Percentiles rank a stretch among this genome's conserved stretches.
Evolutionary conservation across 495 filamentous ascomycete genomes (phyloP).

Genomic region (Daldinia concentrica): DNA sequence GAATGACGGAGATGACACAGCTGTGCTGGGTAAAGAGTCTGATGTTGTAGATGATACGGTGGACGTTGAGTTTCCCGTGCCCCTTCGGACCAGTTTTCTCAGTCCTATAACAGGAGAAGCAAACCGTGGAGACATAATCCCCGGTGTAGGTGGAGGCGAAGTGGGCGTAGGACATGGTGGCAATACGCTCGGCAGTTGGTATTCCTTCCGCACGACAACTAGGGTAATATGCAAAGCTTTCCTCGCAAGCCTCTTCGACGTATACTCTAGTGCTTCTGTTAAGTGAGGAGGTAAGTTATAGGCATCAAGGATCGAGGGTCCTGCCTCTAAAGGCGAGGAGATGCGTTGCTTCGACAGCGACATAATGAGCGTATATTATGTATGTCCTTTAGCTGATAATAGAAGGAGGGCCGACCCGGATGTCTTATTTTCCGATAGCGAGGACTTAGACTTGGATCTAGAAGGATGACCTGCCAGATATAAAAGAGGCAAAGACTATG

Average conservation of each 20-base stretch:
- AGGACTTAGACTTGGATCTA: conserved; percentile 12
- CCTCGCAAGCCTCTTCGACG: conserved; percentile 58
- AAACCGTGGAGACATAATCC: conserved; percentile 41
- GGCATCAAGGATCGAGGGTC: conserved; percentile 58
- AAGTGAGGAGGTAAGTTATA: conserved; percentile 58
- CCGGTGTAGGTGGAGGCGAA: conserved; percentile 45
- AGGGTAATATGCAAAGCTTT: conserved; percentile 59
- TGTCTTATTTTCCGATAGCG: neutral
- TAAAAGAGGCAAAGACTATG: too few species aligned
- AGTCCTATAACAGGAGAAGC: conserved; percentile 48
- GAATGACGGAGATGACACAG: conserved; percentile 57
- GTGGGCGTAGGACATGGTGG: conserved; percentile 40
- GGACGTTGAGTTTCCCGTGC: conserved; percentile 38
- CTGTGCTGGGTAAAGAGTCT: conserved; percentile 52
- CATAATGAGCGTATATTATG: conserved; percentile 41
- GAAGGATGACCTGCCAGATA: conserved; percentile 23
- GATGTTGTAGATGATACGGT: conserved; percentile 41
- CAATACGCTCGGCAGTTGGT: conserved; percentile 52
- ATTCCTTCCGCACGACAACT: conserved; percentile 60
- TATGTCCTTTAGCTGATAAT: neutral
- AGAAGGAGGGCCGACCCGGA: too few species aligned
- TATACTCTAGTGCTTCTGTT: conserved; percentile 58
- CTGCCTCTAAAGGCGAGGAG: conserved; percentile 65
- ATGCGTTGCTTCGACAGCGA: conserved; percentile 57
- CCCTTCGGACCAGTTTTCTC: conserved; percentile 53